A percentile compares a stretch with the other conserved stretches of the same genome.
Conservation (phyloP, 1,284 basidiomycete genomes). For the Fomitiporia mediterranea region DNA sequence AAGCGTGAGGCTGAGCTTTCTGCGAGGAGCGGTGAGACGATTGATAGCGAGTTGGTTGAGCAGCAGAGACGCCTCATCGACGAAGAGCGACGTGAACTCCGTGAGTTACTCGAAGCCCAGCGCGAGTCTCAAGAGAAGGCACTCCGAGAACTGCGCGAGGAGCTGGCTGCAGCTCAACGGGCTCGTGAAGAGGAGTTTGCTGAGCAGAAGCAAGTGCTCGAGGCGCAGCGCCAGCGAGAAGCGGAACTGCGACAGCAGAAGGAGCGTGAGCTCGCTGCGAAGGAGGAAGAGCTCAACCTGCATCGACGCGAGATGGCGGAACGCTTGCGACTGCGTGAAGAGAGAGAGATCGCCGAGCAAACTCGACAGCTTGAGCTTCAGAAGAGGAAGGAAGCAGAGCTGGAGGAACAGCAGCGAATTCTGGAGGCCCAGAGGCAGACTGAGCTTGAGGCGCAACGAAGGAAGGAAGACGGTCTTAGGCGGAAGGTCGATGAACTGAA, state of each 20-base stretch:
- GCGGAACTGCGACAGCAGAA: neutral
- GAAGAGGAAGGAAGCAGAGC: neutral
- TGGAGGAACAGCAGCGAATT: neutral
- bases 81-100: neutral
- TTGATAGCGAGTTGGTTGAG: neutral
- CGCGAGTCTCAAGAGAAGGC: neutral
- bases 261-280: constrained; percentile 1
- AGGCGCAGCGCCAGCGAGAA: constrained; percentile 2
- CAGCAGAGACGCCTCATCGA: neutral
- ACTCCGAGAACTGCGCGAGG: neutral
- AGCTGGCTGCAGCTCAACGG: neutral
- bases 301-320: constrained; percentile 6
- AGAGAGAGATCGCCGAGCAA: constrained; percentile 6
- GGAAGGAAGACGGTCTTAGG: constrained; percentile 1
- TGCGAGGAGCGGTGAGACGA: neutral
- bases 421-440: neutral
- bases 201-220: constrained; percentile 1
- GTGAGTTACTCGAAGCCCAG: neutral
- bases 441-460: constrained; percentile 2
- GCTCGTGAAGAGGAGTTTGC: constrained; percentile 1
- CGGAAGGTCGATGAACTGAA: constrained; percentile 6
- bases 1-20: constrained; percentile 10
- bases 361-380: neutral
- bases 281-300: constrained; percentile 6
- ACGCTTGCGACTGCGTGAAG: neutral